phyloP scores from a whole-genome alignment of 176 grass and related monocot genomes.

The Carex pumila region DNA sequence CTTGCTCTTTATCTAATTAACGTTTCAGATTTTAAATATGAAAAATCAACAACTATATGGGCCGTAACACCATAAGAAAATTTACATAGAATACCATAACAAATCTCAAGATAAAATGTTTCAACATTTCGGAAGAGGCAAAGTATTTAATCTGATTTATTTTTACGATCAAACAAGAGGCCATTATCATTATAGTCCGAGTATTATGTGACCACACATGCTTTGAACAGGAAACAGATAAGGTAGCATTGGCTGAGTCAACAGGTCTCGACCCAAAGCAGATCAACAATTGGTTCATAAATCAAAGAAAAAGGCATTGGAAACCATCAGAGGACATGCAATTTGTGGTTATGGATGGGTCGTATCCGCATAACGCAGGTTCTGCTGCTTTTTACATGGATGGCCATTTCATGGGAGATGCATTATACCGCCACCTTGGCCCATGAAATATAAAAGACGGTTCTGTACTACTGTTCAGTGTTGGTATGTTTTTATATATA shows the following conservation, averaged over 20 bases:
- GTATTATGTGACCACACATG: no score
- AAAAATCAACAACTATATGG: no score
- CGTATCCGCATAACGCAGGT: slow-evolving; percentile 27
- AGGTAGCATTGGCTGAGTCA: slow-evolving; percentile 47
- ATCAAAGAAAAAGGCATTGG: slow-evolving; percentile 91
- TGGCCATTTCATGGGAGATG: slow-evolving; percentile 44
- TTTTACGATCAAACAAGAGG: no score
- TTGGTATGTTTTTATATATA: not conserved
- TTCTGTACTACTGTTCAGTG: not conserved
- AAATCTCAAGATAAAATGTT: no score
- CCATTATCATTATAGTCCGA: no score
- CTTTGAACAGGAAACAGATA: slow-evolving; percentile 52
- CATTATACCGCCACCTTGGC: slow-evolving; percentile 1
- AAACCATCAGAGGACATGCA: slow-evolving; percentile 50
- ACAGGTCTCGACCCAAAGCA: slow-evolving; percentile 84
- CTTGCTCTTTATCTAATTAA: no score
- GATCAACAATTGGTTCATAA: slow-evolving; percentile 97
- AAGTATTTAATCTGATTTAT: no score
- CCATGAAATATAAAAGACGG: not conserved
- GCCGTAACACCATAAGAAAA: no score
- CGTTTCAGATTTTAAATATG: no score
- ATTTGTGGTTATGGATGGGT: slow-evolving; percentile 33
- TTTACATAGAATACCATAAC: no score
- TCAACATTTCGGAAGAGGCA: no score
- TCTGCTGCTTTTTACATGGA: slow-evolving; percentile 30